Conservation (phyloP, 106 monocot genomes). For the Ottelia alismoides region DNA sequence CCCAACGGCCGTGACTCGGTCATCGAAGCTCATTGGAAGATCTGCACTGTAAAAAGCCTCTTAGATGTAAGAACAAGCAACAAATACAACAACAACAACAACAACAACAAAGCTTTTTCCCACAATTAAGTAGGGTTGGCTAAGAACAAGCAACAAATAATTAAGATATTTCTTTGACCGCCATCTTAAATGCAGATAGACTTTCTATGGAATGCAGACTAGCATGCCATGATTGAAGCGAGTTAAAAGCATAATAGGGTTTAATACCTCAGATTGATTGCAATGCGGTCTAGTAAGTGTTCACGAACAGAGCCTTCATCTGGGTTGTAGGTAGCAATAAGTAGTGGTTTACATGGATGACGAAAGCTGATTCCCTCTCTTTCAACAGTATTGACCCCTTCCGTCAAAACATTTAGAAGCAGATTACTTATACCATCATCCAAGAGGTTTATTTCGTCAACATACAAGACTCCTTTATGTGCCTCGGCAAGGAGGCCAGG, state of each 20-base stretch:
- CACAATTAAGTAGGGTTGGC: no score
- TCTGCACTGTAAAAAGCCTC: constrained; percentile 70
- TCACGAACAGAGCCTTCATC: constrained; percentile 97
- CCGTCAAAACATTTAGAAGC: constrained; percentile 86
- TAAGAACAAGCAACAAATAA: no score
- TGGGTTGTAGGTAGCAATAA: constrained; percentile 95
- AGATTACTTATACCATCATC: constrained; percentile 96
- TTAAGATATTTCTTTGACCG: not conserved
- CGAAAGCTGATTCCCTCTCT: constrained; percentile 99
- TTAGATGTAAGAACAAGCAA: constrained; percentile 22
- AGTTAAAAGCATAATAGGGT: not conserved
- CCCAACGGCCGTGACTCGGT: constrained; percentile 85
- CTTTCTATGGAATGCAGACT: no score
- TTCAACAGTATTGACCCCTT: constrained; percentile 89
- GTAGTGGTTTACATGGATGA: constrained; percentile 98
- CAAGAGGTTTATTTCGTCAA: constrained; percentile 97
- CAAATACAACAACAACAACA: no score
- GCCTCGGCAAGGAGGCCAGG: constrained; percentile 97
- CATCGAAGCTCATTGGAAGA: constrained; percentile 87
- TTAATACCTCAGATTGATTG: constrained; percentile 92
- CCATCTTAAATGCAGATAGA: no score
- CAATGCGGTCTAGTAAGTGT: constrained; percentile 92
- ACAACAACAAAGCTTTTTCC: no score
- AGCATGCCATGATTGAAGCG: constrained; percentile 1
- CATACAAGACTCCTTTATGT: constrained; percentile 95